Percentiles rank a stretch among this genome's conserved stretches.
phyloP scores from a whole-genome alignment of 2,329 filamentous ascomycete species.

The Penicillium crustosum region DNA sequence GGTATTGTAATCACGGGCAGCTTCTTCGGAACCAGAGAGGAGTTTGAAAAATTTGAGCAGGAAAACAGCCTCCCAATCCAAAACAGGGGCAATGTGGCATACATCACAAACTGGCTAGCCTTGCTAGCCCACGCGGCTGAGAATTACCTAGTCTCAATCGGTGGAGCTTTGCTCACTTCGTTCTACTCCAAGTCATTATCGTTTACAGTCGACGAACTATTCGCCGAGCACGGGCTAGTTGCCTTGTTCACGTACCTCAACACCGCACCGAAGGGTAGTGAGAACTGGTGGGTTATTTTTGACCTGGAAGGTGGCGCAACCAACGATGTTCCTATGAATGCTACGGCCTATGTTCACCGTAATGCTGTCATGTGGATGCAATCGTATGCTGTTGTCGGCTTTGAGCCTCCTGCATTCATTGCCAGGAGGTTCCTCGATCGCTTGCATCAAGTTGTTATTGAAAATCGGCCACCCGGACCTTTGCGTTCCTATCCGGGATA shows the following conservation, averaged over 20 bases:
- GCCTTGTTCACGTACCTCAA: slow-evolving; percentile 58
- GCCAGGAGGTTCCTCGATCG: slow-evolving; percentile 54
- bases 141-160: slow-evolving; percentile 23
- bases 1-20: slow-evolving; percentile 60
- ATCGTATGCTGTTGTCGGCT: slow-evolving; percentile 57
- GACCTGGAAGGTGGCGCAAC: slow-evolving; percentile 62
- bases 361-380: slow-evolving; percentile 66
- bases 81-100: slow-evolving; percentile 20
- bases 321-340: slow-evolving; percentile 55
- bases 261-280: slow-evolving; percentile 49
- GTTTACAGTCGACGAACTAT: slow-evolving; percentile 51
- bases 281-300: slow-evolving; percentile 63
- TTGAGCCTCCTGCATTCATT: slow-evolving; percentile 40
- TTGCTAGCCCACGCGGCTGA: slow-evolving; percentile 30
- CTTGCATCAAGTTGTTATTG: slow-evolving; percentile 44
- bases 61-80: slow-evolving; percentile 28
- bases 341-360: slow-evolving; percentile 63
- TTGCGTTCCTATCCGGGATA: slow-evolving; percentile 63
- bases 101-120: slow-evolving; percentile 33
- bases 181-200: slow-evolving; percentile 62
- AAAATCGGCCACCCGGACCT: slow-evolving; percentile 35
- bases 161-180: slow-evolving; percentile 46
- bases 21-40: slow-evolving; percentile 60
- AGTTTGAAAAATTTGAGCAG: slow-evolving; percentile 50
- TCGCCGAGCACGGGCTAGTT: slow-evolving; percentile 49